These are phyloP conservation scores for Rhodotorula diobovata DNA, from an alignment of 768 basidiomycete genomes.

Conservation along the genomic window DNA sequence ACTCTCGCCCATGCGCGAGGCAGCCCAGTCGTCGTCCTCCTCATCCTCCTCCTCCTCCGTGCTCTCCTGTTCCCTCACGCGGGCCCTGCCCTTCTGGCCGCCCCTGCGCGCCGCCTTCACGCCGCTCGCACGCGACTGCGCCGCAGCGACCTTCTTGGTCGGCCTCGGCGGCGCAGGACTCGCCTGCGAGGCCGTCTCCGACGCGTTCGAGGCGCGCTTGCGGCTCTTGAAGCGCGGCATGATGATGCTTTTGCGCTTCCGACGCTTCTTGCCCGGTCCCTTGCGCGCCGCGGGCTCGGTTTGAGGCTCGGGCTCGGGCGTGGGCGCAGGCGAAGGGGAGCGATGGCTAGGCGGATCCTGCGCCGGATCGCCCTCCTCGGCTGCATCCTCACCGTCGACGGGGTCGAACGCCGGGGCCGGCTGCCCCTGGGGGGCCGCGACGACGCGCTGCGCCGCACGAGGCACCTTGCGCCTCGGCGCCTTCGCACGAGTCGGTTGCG, in stretches of 20 bases:
- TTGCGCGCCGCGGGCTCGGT: no score
- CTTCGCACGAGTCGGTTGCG: background rate
- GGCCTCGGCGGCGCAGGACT: background rate
- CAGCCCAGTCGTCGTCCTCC: slow-evolving; percentile 1
- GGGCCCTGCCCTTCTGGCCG: background rate
- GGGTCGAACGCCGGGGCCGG: no score
- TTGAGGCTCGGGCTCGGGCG: background rate
- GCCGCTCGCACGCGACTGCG: background rate
- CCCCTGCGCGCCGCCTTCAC: background rate
- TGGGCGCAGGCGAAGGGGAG: background rate
- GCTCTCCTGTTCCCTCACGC: background rate
- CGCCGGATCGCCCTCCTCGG: background rate
- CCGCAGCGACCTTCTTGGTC: background rate
- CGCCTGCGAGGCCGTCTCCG: background rate
- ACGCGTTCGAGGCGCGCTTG: background rate
- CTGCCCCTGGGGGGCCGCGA: no score
- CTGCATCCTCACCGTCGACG: no score
- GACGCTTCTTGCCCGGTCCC: background rate
- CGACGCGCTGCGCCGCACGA: background rate
- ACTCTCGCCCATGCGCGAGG: background rate
- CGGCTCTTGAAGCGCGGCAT: background rate
- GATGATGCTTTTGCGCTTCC: background rate
- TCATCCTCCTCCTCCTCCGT: background rate
- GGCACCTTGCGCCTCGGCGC: background rate
- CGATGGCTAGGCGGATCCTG: no score